Evolutionary conservation across 2,329 filamentous ascomycete genomes (phyloP), one percentile per base, ranked within the genome.

Genomic region (Ophiostoma australiae): DNA sequence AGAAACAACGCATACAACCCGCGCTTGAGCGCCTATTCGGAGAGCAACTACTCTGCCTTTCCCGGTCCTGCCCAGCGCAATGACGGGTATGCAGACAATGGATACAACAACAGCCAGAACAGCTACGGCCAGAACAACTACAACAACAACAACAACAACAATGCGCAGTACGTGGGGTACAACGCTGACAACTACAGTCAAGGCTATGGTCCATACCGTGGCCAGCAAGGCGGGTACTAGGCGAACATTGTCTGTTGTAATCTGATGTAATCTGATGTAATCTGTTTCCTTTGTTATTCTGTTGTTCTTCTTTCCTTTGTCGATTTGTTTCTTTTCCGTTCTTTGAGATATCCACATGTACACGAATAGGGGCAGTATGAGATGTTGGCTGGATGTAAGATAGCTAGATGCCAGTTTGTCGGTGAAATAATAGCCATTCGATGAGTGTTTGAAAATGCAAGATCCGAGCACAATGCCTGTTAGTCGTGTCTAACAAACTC

Each of bases 281-380:
- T 15, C n/a, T 58, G 52, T 55, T 35, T 65, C 6, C 17, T 20
- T 65, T 31, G 23, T 63, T 6, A 2, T 10, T 65, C 23, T 65
- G 27, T 35, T 37, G 15, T 17, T 20, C 4, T 37, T 37, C 31
- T 65, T 65, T 65, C 61, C 33, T 65, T 65, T 65, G 61, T 65
- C 61, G 31, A 37, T 65, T 35, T 65, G n/a, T n/a, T 65, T 65
- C 10, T 63, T 61, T 61, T 31, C 55, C n/a, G n/a, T 55, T 23
- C 31, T 37, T 27, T 65, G 61, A 65, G 61, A 65, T 65, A 65
- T 58, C 61, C 61, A 65, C 61, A 65, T 58, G 52, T 58, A 58
- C 52, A 58, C 23, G 17, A 58, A 58, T 58, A 58, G n/a, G 52
- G 52, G 52, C 23, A 58, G 52, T 3, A 15, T 20, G 17, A 8